Evolutionary conservation across 176 grass and related monocot genomes (phyloP).

Genomic region (Zizania latifolia): DNA sequence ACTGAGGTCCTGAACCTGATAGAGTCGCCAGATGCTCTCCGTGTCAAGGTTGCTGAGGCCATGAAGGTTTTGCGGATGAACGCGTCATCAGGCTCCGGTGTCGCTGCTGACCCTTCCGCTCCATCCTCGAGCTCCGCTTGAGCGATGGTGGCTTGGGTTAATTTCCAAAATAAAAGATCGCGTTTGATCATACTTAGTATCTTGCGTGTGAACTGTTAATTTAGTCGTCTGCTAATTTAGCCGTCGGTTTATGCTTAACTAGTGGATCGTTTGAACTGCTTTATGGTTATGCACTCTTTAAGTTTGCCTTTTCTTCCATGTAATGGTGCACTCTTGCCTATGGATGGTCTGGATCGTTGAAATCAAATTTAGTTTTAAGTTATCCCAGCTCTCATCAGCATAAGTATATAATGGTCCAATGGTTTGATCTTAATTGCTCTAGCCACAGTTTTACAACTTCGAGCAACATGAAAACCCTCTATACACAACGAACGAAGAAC

Average conservation of each 20-base stretch:
- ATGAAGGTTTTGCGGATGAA: constrained; percentile 18
- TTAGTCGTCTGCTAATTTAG: too few species aligned
- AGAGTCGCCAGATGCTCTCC: constrained; percentile 36
- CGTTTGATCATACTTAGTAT: background rate
- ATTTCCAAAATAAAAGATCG: too few species aligned
- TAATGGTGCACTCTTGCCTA: too few species aligned
- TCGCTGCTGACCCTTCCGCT: too few species aligned
- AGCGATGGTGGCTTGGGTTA: background rate
- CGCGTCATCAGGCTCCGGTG: too few species aligned
- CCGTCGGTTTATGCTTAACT: too few species aligned
- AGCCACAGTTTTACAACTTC: background rate
- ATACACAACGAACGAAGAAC: background rate
- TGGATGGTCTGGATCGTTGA: too few species aligned
- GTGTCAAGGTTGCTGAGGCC: constrained; percentile 31
- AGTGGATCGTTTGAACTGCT: too few species aligned
- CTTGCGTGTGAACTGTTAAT: background rate
- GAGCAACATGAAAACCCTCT: background rate
- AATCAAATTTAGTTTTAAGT: too few species aligned
- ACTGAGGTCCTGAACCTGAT: constrained; percentile 39
- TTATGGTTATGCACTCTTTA: too few species aligned
- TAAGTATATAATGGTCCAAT: background rate
- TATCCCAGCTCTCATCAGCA: background rate
- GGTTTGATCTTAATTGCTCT: background rate
- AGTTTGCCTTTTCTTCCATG: too few species aligned
- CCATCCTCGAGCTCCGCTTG: background rate